Evolutionary conservation across 495 filamentous ascomycete genomes (phyloP).

Genomic region (Immersiella caudata): DNA sequence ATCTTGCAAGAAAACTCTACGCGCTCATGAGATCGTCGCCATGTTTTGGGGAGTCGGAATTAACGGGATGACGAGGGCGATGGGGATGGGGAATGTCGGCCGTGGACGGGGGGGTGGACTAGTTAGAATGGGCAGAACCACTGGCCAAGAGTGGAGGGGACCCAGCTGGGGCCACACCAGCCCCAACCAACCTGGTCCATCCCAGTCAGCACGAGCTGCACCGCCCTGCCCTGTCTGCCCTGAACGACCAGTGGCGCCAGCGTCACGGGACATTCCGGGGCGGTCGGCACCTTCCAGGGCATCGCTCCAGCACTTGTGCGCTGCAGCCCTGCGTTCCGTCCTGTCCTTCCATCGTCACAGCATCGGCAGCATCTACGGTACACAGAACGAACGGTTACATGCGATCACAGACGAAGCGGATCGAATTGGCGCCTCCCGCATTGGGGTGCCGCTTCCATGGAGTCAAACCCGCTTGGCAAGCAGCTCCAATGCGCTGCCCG

Average conservation of each 20-base stretch:
- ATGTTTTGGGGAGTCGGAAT: slow-evolving; percentile 29
- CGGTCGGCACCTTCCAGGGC: neutral
- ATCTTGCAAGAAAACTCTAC: slow-evolving; percentile 28
- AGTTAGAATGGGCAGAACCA: neutral
- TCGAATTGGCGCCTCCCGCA: neutral
- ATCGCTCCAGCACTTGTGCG: neutral
- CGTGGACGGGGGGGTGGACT: neutral
- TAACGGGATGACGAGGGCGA: slow-evolving; percentile 10
- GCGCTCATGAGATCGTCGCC: slow-evolving; percentile 36
- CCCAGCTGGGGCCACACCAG: neutral
- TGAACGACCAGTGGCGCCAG: neutral
- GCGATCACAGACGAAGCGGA: neutral
- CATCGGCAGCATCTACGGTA: neutral
- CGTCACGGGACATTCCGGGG: slow-evolving; percentile 23
- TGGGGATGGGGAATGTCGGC: slow-evolving; percentile 10
- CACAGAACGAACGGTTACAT: neutral
- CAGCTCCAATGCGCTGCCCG: neutral
- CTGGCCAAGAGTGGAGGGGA: neutral
- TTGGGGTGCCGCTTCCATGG: slow-evolving; percentile 1
- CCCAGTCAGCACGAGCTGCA: neutral
- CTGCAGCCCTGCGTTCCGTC: neutral
- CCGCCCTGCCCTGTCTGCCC: neutral
- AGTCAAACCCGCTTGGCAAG: slow-evolving; percentile 1
- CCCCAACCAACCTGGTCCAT: slow-evolving; percentile 6
- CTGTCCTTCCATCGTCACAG: slow-evolving; percentile 3